phyloP scores from a whole-genome alignment of 345 rosid species.

The Heritiera littoralis region DNA sequence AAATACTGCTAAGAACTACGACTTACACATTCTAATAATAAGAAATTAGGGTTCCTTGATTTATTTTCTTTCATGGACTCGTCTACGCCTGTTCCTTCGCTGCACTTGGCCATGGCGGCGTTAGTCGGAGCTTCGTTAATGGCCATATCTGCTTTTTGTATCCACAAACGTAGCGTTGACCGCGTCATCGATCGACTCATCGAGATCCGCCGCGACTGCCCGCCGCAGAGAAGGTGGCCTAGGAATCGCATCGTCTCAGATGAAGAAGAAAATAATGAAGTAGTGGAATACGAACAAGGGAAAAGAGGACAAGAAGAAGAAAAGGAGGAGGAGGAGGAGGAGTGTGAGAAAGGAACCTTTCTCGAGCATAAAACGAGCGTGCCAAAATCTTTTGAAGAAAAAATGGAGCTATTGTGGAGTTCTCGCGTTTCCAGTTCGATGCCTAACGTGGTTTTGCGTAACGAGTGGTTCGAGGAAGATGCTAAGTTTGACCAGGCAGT shows the following conservation, averaged over 20 bases:
- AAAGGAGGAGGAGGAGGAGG: not conserved
- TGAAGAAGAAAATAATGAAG: constrained; percentile 5
- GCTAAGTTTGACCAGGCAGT: constrained; percentile 38
- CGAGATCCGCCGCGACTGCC: constrained; percentile 32
- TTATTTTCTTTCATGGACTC: constrained; percentile 14
- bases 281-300: constrained; percentile 11
- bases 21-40: not conserved
- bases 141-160: constrained; percentile 55
- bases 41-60: constrained; percentile 20
- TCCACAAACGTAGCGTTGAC: constrained; percentile 59
- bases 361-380: not conserved
- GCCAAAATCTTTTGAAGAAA: constrained; percentile 40
- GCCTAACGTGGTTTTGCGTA: constrained; percentile 40
- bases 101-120: constrained; percentile 59
- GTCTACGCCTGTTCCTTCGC: constrained; percentile 16
- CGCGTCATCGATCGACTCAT: constrained; percentile 50
- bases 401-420: constrained; percentile 8
- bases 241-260: not conserved
- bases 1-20: too few species aligned
- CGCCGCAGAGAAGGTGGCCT: not conserved
- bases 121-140: constrained; percentile 57
- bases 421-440: constrained; percentile 43
- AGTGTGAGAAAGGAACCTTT: not conserved
- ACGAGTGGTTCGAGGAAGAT: constrained; percentile 46
- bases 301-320: not conserved